A percentile compares a stretch with the other conserved stretches of the same genome.
Conservation (phyloP, 441 rosid species). For the Adansonia grandidieri region DNA sequence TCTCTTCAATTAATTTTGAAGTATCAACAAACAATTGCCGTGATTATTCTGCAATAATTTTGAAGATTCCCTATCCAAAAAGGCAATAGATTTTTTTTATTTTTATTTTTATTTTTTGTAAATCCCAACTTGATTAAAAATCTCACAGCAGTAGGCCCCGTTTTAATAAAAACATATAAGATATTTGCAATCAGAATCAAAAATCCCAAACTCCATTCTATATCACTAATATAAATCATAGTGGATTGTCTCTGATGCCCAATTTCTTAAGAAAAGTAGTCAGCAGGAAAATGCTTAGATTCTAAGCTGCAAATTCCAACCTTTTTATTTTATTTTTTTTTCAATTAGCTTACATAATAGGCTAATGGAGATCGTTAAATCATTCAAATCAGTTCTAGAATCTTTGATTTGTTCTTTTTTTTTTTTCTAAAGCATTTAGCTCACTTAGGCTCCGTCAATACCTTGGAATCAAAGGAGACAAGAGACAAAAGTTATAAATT, state of each 20-base stretch:
- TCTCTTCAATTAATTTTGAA: background rate
- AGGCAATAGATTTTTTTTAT: background rate
- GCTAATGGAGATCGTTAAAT: slow-evolving; percentile 2
- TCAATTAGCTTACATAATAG: background rate
- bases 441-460: background rate
- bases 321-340: background rate
- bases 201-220: background rate
- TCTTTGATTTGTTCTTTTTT: background rate
- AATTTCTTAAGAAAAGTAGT: background rate
- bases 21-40: background rate
- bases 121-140: background rate
- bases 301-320: background rate
- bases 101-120: too few relatives aligned
- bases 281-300: background rate
- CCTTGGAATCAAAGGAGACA: background rate
- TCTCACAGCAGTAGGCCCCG: background rate
- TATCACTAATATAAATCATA: background rate
- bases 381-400: background rate
- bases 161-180: background rate
- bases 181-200: background rate
- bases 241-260: background rate
- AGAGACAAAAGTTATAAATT: background rate
- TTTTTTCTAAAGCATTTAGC: background rate
- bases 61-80: background rate
- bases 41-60: background rate